phyloP scores from a whole-genome alignment of 2,329 filamentous ascomycete species.

The Apiospora pterosperma region DNA sequence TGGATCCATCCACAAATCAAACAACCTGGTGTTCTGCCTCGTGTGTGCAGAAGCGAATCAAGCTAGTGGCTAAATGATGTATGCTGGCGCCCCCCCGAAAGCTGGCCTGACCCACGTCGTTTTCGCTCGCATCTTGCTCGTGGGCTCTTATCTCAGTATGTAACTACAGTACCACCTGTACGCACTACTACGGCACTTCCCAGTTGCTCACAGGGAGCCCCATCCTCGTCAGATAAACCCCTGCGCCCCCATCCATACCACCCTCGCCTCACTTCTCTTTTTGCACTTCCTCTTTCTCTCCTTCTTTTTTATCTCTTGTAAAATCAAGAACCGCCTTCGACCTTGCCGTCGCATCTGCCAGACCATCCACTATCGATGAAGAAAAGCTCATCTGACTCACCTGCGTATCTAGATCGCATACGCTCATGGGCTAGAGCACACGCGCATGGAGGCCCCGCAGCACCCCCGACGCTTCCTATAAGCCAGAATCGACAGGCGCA shows the following conservation, averaged over 20 bases:
- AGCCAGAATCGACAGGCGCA: conserved; percentile 20
- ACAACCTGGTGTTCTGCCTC: not conserved
- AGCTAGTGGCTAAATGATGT: not conserved
- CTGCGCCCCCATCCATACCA: not conserved
- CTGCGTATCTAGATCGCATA: conserved; percentile 53
- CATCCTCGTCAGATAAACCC: not conserved
- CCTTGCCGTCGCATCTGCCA: conserved; percentile 32
- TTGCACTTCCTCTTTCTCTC: not conserved
- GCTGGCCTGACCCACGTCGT: not conserved
- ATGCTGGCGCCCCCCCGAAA: not conserved
- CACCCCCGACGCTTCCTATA: conserved; percentile 35
- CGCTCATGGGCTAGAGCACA: conserved; percentile 52
- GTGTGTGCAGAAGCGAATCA: not conserved
- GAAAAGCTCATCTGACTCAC: conserved; percentile 49
- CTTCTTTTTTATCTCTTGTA: not conserved
- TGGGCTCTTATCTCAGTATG: not conserved
- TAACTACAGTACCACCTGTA: not conserved
- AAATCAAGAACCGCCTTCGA: not conserved
- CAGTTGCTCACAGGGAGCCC: not conserved
- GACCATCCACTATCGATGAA: conserved; percentile 51
- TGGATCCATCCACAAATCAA: not conserved
- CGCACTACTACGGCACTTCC: not conserved
- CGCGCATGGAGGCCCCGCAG: conserved; percentile 50
- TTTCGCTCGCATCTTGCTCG: not conserved
- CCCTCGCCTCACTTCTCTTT: not conserved